Conservation (phyloP, 2,329 filamentous ascomycete species). For the Hymenoscyphus scutula region DNA sequence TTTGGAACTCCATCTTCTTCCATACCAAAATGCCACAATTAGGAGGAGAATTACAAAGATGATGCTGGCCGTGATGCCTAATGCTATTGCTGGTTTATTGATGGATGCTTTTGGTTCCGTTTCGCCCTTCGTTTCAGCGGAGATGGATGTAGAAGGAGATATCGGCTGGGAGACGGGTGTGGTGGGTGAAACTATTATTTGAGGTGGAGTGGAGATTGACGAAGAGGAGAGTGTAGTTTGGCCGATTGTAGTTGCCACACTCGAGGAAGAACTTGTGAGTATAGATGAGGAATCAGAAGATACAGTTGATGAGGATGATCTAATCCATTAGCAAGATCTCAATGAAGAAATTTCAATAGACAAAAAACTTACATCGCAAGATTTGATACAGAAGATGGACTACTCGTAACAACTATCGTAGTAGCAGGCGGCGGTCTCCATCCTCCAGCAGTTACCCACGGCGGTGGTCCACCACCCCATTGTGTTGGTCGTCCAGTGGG, state of each 20-base stretch:
- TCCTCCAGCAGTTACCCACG: not conserved
- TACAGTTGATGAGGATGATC: not conserved
- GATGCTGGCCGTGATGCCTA: not conserved
- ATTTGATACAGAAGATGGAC: not conserved
- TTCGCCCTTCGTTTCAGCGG: not conserved
- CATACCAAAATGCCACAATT: not conserved
- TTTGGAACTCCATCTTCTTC: not conserved
- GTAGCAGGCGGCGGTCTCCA: not conserved
- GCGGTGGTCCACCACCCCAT: not conserved
- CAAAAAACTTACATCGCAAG: not conserved
- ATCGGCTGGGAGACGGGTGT: not conserved
- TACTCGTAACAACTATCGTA: not conserved
- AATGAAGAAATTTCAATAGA: not conserved
- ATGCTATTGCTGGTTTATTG: not conserved
- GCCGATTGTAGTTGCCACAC: not conserved
- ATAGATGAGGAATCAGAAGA: not conserved
- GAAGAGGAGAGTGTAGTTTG: not conserved
- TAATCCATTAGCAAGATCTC: not conserved
- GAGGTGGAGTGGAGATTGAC: not conserved
- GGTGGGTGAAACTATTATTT: not conserved
- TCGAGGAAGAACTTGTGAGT: not conserved
- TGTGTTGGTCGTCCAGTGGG: not conserved
- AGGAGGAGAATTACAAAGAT: not conserved
- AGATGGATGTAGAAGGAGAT: no score
- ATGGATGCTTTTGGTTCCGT: not conserved